These are phyloP conservation scores for Clonostachys chloroleuca DNA, from an alignment of 2,329 filamentous ascomycete genomes.

Conservation along the genomic window DNA sequence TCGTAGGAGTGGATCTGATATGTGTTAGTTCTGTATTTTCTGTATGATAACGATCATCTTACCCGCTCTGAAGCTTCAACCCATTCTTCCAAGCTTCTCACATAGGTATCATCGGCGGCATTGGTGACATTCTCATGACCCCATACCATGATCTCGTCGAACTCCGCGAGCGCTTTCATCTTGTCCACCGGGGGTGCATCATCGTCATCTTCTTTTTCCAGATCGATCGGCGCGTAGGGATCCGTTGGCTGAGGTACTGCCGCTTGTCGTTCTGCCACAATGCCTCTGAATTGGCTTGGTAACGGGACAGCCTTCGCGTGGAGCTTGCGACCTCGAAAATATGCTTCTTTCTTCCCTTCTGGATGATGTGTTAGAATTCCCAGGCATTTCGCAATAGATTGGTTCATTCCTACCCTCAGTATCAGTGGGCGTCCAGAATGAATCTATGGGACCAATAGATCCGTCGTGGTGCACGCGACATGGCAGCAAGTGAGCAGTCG, in stretches of 20 bases:
- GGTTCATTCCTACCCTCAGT: conserved; percentile 19
- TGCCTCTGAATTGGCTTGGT: conserved; percentile 67
- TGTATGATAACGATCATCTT: conserved; percentile 12
- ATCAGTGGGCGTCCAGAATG: conserved; percentile 65
- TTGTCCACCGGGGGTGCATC: conserved; percentile 35
- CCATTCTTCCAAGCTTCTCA: conserved; percentile 78
- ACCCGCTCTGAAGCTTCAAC: conserved; percentile 67
- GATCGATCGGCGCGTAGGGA: conserved; percentile 7
- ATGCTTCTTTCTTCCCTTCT: conserved; percentile 53
- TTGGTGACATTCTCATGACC: conserved; percentile 68
- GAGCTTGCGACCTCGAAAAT: conserved; percentile 79
- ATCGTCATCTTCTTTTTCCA: conserved; percentile 36
- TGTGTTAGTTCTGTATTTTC: neutral
- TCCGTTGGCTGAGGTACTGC: conserved; percentile 5
- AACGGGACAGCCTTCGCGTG: conserved; percentile 62
- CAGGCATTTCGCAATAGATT: too few species aligned
- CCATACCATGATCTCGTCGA: conserved; percentile 80
- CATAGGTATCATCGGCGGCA: conserved; percentile 60
- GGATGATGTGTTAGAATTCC: too few species aligned
- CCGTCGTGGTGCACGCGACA: conserved; percentile 79
- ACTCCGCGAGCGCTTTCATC: conserved; percentile 61
- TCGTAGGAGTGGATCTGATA: neutral
- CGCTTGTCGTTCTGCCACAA: conserved; percentile 47
- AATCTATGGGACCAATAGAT: conserved; percentile 53
- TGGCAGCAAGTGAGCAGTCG: conserved; percentile 69